Base-by-base conservation (phyloP, 2,329 filamentous ascomycete species). In the Aspergillus latus region DNA sequence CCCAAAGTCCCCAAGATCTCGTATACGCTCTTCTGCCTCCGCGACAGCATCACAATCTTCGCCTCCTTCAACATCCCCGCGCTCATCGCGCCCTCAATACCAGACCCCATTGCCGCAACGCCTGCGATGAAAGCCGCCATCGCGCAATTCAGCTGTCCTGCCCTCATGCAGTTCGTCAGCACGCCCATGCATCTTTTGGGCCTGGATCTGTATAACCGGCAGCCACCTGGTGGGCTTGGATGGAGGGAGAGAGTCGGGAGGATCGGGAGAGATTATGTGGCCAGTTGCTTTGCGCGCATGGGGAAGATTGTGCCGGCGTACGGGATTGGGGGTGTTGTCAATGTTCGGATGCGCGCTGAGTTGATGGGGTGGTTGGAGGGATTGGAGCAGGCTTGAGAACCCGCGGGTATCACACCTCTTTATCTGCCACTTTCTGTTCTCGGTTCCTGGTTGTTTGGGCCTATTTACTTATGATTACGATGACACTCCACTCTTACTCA, bases 1-100 rank as follows among this genome's bases (percentile, higher is more conserved):
- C 78, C 59, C 3, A 68, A 66, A 50, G 88, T 96, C 0, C 86
- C 89, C 0, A 74, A 85, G 32, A 79, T 88, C 1, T 89, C 87
- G 8, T 94, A 92, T 74, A 78, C 81, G 0, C 84, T 96, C 56
- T 97, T 96, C 78, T 86, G 89, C 2, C 69, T 88, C 54, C 86
- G 92, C 65, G 92, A 97, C 76, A 90, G 88, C 74, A 77, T 96
- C 59, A 96, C 92, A 50, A 92, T 96, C 66, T 96, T 95, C 72
- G 91, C 91, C 4, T 90, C 86, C 10, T 97, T 97, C 82, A 97
- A 97, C 70, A 78, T 96, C 2, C 93, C 93, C 0, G 84, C 90
- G 0, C 68, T 94, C 1, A 79, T 97, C 8, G 90, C 89, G 0
- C 90, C 91, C 0, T 74, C 78, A 5, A 76, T 96, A 16, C 83